Percentiles rank a stretch among this genome's conserved stretches.
phyloP scores from a whole-genome alignment of 2,329 filamentous ascomycete genomes.

The Neocucurbitaria cava region DNA sequence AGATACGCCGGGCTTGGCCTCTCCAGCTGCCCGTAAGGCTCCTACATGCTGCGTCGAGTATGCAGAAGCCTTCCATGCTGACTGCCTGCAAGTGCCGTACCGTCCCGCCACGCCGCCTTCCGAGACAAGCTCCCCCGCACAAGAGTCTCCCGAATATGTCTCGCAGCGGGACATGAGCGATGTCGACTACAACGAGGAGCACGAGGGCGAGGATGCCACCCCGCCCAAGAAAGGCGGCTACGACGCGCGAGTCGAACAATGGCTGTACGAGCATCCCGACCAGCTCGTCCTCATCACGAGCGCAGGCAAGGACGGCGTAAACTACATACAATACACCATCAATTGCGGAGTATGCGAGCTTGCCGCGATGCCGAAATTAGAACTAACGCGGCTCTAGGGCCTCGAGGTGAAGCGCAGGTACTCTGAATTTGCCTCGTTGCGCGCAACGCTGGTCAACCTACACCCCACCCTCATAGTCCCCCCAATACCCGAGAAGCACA shows the following conservation, averaged over 20 bases:
- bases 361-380: not conserved
- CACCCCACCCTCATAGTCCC: constrained; percentile 96
- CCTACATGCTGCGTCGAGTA: constrained; percentile 2
- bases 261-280: constrained; percentile 92
- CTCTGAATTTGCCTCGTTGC: constrained; percentile 92
- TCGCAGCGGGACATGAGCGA: constrained; percentile 64
- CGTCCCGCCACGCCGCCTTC: constrained; percentile 70
- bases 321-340: constrained; percentile 97
- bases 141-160: constrained; percentile 67
- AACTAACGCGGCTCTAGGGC: constrained; percentile 65
- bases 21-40: constrained; percentile 48
- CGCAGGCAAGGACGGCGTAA: constrained; percentile 91
- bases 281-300: constrained; percentile 90
- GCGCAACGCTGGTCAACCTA: constrained; percentile 85
- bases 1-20: constrained; percentile 56
- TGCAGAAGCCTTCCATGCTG: constrained; percentile 6
- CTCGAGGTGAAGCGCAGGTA: constrained; percentile 94
- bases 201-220: constrained; percentile 52
- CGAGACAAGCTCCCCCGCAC: constrained; percentile 72
- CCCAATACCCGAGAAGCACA: constrained; percentile 98
- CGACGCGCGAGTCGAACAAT: constrained; percentile 94
- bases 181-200: constrained; percentile 62
- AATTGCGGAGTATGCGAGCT: constrained; percentile 76
- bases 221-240: constrained; percentile 82
- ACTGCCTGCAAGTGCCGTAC: constrained; percentile 50